Base-by-base conservation (phyloP, 1,284 basidiomycete genomes). In the Afroboletus lepidellus region DNA sequence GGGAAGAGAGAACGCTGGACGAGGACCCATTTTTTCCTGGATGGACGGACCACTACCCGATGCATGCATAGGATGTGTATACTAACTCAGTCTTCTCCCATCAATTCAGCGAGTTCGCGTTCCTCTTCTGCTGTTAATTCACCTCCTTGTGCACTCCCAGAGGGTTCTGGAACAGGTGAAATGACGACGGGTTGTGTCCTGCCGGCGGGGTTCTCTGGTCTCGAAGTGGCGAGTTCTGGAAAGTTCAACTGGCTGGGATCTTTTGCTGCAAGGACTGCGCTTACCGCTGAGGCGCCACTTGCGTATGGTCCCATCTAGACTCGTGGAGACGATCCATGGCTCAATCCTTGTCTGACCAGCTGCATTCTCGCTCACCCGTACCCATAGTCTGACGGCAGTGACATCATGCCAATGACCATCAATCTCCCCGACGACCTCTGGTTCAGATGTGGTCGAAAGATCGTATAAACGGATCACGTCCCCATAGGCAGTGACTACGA, bases 401-500 rank as follows among this genome's bases (percentile, higher is more conserved):
- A 96, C 84, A 60, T 94, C 90, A 57, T 92, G 90, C 81, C 87
- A 92, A 67, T 97, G 94, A 6, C 81, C 93, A 58, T 94, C 87
- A 8, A 92, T 72, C 58, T 82, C 78, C 16, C 83, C 75, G 18
- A 91, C 66, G 36, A 89, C 70, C 57, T 88, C 85, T 1, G 84
- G 84, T 57, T 84, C 79, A 30, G 84, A 77, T 21, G 74, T 73
- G 2, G 78, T 74, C 2, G 84, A 84, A 39, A 88, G 66, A 61
- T 90, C 87, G 59, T 84, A 91, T 24, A 89, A 73, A 18, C 87
- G 79, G 46, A 98, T 82, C 41, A 84, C 70, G 64, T 96, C 94
- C 42, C 92, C 94, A 3, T 90, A 78, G 30, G 86, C 92, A 6
- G 89, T 92, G 44, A 95, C 67, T 6, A 92, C 67, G 62, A 91